A percentile compares a stretch with the other conserved stretches of the same genome.
These are phyloP conservation scores for Lachancea dasiensis DNA, from an alignment of 805 yeast genomes.

Conservation along the genomic window DNA sequence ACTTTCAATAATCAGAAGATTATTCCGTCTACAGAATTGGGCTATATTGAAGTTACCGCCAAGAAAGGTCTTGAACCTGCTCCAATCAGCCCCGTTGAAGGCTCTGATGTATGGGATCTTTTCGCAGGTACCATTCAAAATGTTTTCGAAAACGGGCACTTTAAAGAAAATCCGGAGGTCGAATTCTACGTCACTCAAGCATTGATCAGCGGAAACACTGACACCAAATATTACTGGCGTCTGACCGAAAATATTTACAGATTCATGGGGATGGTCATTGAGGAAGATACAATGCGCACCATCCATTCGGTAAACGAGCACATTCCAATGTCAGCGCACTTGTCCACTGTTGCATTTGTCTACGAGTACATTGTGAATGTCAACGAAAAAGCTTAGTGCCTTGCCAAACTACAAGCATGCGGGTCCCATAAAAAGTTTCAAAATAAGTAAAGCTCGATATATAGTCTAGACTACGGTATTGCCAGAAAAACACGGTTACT, in stretches of 20 bases:
- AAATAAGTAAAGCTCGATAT: too few species aligned
- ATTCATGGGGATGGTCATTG: conserved; percentile 29
- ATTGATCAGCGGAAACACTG: conserved; percentile 55
- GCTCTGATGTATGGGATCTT: conserved; percentile 35
- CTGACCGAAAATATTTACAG: conserved; percentile 51
- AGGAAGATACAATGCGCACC: conserved; percentile 22
- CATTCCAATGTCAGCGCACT: conserved; percentile 48
- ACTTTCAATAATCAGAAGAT: conserved; percentile 18
- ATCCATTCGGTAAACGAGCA: conserved; percentile 64
- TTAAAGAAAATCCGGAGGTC: conserved; percentile 19
- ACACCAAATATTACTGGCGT: conserved; percentile 54
- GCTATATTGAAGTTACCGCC: conserved; percentile 26
- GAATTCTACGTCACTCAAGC: conserved; percentile 40
- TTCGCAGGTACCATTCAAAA: conserved; percentile 51
- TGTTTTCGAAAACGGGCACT: conserved; percentile 46
- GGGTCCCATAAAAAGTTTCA: too few species aligned
- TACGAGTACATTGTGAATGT: conserved; percentile 41
- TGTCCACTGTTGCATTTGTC: conserved; percentile 51
- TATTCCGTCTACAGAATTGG: conserved; percentile 24
- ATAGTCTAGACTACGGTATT: too few species aligned
- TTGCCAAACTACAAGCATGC: too few species aligned
- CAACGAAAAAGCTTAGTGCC: conserved; percentile 16
- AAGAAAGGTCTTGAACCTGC: conserved; percentile 36
- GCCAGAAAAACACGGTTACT: too few species aligned
- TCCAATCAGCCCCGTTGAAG: conserved; percentile 34